These are phyloP conservation scores for Saccharomyces kudriavzevii DNA, from an alignment of 805 yeast genomes.

Conservation along the genomic window DNA sequence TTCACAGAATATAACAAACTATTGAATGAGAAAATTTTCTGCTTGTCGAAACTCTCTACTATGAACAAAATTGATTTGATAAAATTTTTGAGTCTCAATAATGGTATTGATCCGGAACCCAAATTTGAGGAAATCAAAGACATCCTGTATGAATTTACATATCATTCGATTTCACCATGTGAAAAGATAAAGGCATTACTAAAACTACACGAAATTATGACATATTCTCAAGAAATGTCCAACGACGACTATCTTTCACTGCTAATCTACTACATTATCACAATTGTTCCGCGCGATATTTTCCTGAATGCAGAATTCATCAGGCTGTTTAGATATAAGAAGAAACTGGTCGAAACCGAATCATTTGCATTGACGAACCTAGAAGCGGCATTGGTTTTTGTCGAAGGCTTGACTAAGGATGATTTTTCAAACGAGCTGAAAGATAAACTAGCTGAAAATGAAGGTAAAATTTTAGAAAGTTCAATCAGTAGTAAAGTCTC, in stretches of 20 bases:
- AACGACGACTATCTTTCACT: slow-evolving; percentile 29
- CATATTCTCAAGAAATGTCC: slow-evolving; percentile 19
- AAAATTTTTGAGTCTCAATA: slow-evolving; percentile 18
- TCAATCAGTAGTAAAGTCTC: slow-evolving; percentile 17
- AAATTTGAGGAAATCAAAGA: slow-evolving; percentile 10
- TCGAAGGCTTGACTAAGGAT: slow-evolving; percentile 22
- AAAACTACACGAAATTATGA: slow-evolving; percentile 24
- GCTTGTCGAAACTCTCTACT: slow-evolving; percentile 13
- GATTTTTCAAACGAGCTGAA: slow-evolving; percentile 19
- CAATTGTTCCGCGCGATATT: slow-evolving; percentile 17
- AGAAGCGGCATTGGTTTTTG: slow-evolving; percentile 29
- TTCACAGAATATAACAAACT: slow-evolving; percentile 24
- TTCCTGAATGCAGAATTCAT: slow-evolving; percentile 26
- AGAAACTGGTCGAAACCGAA: slow-evolving; percentile 28
- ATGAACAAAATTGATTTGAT: slow-evolving; percentile 18
- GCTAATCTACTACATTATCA: slow-evolving; percentile 24
- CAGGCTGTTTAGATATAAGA: slow-evolving; percentile 27
- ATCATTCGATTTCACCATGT: slow-evolving; percentile 23
- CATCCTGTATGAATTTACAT: slow-evolving; percentile 14
- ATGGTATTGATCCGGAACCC: slow-evolving; percentile 6
- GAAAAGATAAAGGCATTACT: slow-evolving; percentile 24
- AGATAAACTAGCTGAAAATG: slow-evolving; percentile 10
- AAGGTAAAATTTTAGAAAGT: slow-evolving; percentile 10
- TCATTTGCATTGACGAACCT: slow-evolving; percentile 28
- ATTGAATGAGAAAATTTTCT: slow-evolving; percentile 17